Percentiles rank a stretch among this genome's conserved stretches.
phyloP scores from a whole-genome alignment of 2,329 filamentous ascomycete genomes.

The Curvularia eragrostidis region DNA sequence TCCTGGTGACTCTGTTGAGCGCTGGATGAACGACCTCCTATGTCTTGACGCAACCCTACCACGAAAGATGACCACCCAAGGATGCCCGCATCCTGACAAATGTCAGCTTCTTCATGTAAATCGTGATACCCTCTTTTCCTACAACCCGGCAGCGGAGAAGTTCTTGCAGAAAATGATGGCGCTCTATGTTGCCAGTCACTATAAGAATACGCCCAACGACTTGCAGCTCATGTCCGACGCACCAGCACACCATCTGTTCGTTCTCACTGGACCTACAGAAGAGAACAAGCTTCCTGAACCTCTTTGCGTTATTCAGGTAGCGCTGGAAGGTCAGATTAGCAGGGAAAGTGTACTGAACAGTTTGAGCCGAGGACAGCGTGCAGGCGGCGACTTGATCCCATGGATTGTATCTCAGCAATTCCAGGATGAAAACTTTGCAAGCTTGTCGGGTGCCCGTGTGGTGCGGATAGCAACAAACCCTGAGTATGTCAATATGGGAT shows the following conservation, averaged over 20 bases:
- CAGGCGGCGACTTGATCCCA: conserved; percentile 91
- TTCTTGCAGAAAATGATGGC: conserved; percentile 99
- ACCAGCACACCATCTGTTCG: conserved; percentile 93
- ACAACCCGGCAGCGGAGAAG: conserved; percentile 94
- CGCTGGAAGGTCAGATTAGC: conserved; percentile 94
- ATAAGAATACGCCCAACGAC: conserved; percentile 98
- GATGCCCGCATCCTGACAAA: conserved; percentile 87
- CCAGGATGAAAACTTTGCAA: conserved; percentile 95
- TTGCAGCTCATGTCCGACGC: conserved; percentile 99
- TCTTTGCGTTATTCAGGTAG: conserved; percentile 91
- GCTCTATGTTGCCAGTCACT: conserved; percentile 94
- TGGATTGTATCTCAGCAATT: conserved; percentile 99
- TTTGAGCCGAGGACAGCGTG: conserved; percentile 85
- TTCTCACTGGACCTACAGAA: conserved; percentile 85
- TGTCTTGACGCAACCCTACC: conserved; percentile 93
- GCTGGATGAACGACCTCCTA: conserved; percentile 92
- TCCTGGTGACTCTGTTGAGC: conserved; percentile 88
- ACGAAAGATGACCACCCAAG: conserved; percentile 72
- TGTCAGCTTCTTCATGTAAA: conserved; percentile 95
- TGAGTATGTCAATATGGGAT: conserved; percentile 90
- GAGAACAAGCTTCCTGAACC: conserved; percentile 86
- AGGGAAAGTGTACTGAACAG: conserved; percentile 89
- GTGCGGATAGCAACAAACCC: conserved; percentile 97
- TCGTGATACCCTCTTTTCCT: conserved; percentile 96
- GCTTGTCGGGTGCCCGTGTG: conserved; percentile 87